Evolutionary conservation across 768 basidiomycete genomes (phyloP), one percentile per base, ranked within the genome.

Genomic region (Rubroboletus satanas): DNA sequence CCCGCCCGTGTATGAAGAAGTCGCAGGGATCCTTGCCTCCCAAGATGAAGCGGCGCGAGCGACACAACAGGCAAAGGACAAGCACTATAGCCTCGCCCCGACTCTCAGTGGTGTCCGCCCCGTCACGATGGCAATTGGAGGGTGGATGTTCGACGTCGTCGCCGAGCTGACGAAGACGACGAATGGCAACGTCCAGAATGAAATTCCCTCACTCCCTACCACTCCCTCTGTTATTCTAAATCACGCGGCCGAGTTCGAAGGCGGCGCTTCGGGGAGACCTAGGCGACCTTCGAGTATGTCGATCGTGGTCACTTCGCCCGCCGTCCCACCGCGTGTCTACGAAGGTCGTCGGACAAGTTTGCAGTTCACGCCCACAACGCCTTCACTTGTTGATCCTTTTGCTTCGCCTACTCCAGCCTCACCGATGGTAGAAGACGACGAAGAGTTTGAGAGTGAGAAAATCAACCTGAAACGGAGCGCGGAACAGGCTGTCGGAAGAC

Each of bases 141-240:
- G 82, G 59, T 92, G 90, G 90, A 90, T 91, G 90, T 81, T 90
- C 53, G 88, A 93, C 36, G 89, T 79, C 53, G 78, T 92, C 36
- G 78, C 82, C 0, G 88, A 88, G 44, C 71, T 90, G n/a, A 84
- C 84, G 1, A 72, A 69, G 49, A 62, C 70, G 4, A 55, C 49
- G 4, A 46, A 55, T 29, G 41, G 8, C 15, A 42, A 31, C 9
- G n/a, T 9, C 3, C 49, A 31, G 5, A 36, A 55, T 2, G 39
- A 56, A 15, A 17, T 45, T 46, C 64, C 68, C 3, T 57, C 63
- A 7, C 50, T 56, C 10, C 65, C 73, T 3, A 61, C 66, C 15
- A 26, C 66, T 8, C 18, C 54, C 54, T 31, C 23, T 21, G 39
- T 12, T 18, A 61, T 23, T 56, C 21, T 73, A 68, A 64, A 63